Conservation (phyloP, 352 stramenopile genomes). For the Pythium myriotylum region DNA sequence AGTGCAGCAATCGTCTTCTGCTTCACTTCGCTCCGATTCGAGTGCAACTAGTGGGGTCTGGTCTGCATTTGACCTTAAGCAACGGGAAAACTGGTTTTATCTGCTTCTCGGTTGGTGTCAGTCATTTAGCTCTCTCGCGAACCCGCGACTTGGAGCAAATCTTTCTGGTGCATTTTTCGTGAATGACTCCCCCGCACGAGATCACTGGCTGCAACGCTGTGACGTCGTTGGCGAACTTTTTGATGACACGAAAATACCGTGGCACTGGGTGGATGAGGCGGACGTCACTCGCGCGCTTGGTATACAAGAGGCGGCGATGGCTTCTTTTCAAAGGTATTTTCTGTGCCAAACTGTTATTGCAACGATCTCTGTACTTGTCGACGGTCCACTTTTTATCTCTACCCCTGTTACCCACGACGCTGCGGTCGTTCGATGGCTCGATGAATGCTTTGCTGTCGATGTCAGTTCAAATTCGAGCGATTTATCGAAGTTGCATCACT, state of each 20-base stretch:
- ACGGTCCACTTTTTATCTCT: slow-evolving; percentile 20
- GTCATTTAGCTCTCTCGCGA: slow-evolving; percentile 43
- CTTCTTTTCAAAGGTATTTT: slow-evolving; percentile 36
- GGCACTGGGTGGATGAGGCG: slow-evolving; percentile 54
- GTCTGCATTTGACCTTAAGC: slow-evolving; percentile 13
- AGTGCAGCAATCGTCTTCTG: slow-evolving; percentile 6
- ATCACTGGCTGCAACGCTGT: slow-evolving; percentile 44
- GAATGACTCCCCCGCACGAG: slow-evolving; percentile 22
- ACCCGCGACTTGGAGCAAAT: slow-evolving; percentile 24
- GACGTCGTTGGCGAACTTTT: slow-evolving; percentile 43
- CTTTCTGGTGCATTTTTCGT: slow-evolving; percentile 40
- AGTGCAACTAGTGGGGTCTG: not conserved
- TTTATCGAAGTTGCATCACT: slow-evolving; percentile 37
- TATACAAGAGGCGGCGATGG: slow-evolving; percentile 32
- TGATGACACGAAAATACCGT: slow-evolving; percentile 33
- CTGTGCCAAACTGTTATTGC: slow-evolving; percentile 36
- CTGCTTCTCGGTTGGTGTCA: slow-evolving; percentile 49
- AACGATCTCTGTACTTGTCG: slow-evolving; percentile 22
- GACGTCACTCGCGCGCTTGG: slow-evolving; percentile 28
- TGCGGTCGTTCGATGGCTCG: slow-evolving; percentile 47
- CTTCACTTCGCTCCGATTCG: not conserved
- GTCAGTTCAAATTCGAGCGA: too few species aligned
- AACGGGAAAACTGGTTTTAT: slow-evolving; percentile 35
- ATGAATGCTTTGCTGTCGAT: slow-evolving; percentile 62
- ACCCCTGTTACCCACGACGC: slow-evolving; percentile 23